Evolutionary conservation across 1,284 basidiomycete species (phyloP), one percentile per base, ranked within the genome.

Genomic region (Rhizoctonia solani): DNA sequence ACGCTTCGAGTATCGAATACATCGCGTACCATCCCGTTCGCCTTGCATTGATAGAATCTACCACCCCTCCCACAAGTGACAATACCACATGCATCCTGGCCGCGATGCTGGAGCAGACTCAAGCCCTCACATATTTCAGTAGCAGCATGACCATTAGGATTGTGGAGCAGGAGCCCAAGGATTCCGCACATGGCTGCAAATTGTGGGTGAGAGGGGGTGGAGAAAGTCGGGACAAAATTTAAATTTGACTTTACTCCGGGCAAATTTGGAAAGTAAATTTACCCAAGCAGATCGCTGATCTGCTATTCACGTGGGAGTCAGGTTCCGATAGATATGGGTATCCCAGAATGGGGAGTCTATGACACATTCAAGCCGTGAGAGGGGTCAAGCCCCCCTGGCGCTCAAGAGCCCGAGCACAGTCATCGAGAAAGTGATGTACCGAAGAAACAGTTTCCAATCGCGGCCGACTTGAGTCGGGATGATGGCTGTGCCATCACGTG

Each of bases 1-100:
- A 98, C 81, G 23, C 90, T 85, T 74, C 84, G 84, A 55, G 85
- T 82, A 77, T 98, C 95, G 78, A 99, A 96, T 70, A 99, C 92
- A 77, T 99, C 97, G 68, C 96, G 86, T 74, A 99, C 96, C 97
- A 99, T 99, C 47, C 97, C 97, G 77, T 99, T 99, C n/a, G 95
- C 93, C 80, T 99, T 99, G 83, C 92, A 95, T 78, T 99, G 97
- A 78, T 92, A 96, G 78, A 99, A 93, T 52, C 95, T 88, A 52
- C 97, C 97, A 75, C 94, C 94, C 16, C 87, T 85, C 2, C 95
- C 97, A 77, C 97, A 97, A 53, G 97, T 99, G 69, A 99, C 91
- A 74, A 99, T 91, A 65, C 97, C 97, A 71, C 95, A 98, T 0
- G 97, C 97, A 83, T 99, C 96, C 77, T 99, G 96, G 34, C 96